These are phyloP conservation scores for Secale cereale DNA, from an alignment of 176 grass and related monocot species.

Conservation along the genomic window DNA sequence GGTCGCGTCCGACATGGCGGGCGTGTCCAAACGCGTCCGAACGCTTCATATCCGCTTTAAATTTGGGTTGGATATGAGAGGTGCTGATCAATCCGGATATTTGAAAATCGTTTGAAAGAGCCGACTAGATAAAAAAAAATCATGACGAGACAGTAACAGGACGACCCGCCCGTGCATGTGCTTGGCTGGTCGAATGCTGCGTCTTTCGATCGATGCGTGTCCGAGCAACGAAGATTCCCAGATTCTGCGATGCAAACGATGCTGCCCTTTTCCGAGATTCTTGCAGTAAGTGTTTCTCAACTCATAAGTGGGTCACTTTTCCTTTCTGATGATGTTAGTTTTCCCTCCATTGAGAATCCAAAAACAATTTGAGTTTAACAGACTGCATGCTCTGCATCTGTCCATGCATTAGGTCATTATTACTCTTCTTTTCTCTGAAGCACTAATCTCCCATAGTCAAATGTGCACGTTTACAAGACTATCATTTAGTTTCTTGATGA, in stretches of 20 bases:
- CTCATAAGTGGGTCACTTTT: not conserved
- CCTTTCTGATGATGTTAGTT: not conserved
- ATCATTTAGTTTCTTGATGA: not conserved
- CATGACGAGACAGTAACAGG: no score
- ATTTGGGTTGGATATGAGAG: no score
- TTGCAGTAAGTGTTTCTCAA: not conserved
- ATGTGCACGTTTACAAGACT: not conserved
- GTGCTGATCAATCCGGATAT: no score
- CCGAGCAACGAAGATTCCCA: constrained; percentile 17
- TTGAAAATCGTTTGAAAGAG: no score
- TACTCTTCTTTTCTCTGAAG: not conserved
- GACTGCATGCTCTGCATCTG: not conserved
- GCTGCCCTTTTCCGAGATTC: not conserved
- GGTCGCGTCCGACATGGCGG: no score
- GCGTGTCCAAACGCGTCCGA: no score
- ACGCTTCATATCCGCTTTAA: no score
- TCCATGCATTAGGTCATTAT: not conserved
- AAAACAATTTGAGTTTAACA: not conserved
- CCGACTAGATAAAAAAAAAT: no score
- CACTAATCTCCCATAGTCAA: not conserved
- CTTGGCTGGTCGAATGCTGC: constrained; percentile 38
- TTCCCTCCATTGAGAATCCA: not conserved
- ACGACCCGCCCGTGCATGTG: no score
- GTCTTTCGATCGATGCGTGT: not conserved
- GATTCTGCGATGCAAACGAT: constrained; percentile 25